phyloP scores from a whole-genome alignment of 2,329 filamentous ascomycete species.

The Colletotrichum sp. region DNA sequence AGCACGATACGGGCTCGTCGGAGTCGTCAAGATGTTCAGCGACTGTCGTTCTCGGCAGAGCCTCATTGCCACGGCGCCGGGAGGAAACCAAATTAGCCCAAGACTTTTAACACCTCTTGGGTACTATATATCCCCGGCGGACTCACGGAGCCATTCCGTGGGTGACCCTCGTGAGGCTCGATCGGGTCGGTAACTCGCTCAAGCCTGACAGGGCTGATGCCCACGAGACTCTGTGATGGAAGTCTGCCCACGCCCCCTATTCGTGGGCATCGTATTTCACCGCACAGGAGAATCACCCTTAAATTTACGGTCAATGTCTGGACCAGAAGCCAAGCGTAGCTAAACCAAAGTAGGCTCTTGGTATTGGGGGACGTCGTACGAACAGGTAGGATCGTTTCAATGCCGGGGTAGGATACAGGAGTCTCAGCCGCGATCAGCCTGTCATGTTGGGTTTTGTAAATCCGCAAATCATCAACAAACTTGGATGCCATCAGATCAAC shows the following conservation, averaged over 20 bases:
- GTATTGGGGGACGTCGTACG: background rate
- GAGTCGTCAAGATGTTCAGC: background rate
- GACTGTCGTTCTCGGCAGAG: background rate
- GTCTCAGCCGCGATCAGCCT: background rate
- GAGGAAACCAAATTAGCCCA: background rate
- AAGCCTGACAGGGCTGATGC: background rate
- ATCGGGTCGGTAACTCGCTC: background rate
- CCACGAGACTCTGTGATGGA: background rate
- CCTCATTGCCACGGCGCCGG: background rate
- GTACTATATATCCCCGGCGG: background rate
- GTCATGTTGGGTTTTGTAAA: background rate
- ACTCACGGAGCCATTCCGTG: background rate
- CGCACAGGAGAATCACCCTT: background rate
- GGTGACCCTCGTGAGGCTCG: background rate
- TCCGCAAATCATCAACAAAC: background rate
- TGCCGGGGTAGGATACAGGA: background rate
- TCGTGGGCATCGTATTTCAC: background rate
- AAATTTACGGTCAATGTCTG: background rate
- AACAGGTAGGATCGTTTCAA: background rate
- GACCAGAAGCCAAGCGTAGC: background rate
- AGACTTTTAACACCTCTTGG: conserved; percentile 1
- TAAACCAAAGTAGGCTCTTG: background rate
- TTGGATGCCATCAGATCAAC: background rate
- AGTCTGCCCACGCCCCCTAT: background rate
- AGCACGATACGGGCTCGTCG: background rate